A percentile compares a stretch with the other conserved stretches of the same genome.
Evolutionary conservation across 1,284 basidiomycete species (phyloP).

Genomic region (Ustilago cynodontis): DNA sequence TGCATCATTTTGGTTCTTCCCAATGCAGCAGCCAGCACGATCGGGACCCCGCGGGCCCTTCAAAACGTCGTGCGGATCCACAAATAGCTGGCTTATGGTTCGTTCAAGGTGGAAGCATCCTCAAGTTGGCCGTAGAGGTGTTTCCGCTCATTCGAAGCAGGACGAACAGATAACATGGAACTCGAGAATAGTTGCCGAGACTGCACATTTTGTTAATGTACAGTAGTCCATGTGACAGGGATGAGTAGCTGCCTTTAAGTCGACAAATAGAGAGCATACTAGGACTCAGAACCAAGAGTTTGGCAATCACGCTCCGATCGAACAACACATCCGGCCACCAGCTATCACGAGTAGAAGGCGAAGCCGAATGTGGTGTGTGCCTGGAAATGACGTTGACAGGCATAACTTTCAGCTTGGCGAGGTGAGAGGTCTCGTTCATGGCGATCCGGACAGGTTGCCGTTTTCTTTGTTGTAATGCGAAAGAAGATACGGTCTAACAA

Average conservation of each 20-base stretch:
- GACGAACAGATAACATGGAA: background rate
- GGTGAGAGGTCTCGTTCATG: background rate
- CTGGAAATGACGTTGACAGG: background rate
- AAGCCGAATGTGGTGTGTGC: background rate
- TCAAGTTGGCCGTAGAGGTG: background rate
- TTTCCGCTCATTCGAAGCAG: background rate
- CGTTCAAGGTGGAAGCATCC: background rate
- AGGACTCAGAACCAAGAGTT: background rate
- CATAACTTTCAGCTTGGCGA: background rate
- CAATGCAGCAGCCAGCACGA: background rate
- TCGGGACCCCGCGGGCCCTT: background rate
- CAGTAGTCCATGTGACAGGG: background rate
- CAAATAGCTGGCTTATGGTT: conserved; percentile 6
- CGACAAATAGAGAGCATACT: background rate
- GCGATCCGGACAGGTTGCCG: conserved; percentile 6
- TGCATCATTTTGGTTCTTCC: background rate
- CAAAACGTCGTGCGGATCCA: background rate
- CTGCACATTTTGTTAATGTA: background rate
- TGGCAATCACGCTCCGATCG: conserved; percentile 10
- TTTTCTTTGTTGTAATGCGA: background rate
- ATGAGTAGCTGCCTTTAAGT: background rate
- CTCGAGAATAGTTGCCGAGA: background rate
- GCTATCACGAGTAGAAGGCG: background rate
- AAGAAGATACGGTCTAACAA: conserved; percentile 1
- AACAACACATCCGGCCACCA: conserved; percentile 5